Evolutionary conservation across 2,329 filamentous ascomycete species (phyloP).

Genomic region (Didymella glomerata): DNA sequence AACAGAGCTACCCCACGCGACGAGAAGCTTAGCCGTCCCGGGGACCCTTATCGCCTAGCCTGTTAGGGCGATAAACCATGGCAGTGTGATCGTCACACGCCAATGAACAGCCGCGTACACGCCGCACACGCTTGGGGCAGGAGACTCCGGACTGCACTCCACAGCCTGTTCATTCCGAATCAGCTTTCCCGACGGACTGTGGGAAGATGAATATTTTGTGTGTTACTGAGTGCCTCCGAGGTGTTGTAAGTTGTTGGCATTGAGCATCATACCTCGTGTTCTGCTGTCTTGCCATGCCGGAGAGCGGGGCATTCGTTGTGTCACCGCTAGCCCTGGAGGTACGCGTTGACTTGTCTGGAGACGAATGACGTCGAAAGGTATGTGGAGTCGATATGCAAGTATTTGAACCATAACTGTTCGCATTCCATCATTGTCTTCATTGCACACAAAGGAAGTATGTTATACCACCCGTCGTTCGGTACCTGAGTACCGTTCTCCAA

Average conservation of each 20-base stretch:
- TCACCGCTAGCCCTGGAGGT: too few relatives aligned
- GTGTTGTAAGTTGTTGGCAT: not conserved
- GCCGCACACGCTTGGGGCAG: slow-evolving; percentile 16
- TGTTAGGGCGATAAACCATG: not conserved
- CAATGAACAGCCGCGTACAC: slow-evolving; percentile 4
- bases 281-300: not conserved
- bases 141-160: not conserved
- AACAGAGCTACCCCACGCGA: slow-evolving; percentile 22
- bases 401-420: too few relatives aligned
- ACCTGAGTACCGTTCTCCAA: too few relatives aligned
- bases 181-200: slow-evolving; percentile 12
- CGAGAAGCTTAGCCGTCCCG: slow-evolving; percentile 17
- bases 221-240: not conserved
- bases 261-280: not conserved
- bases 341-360: too few relatives aligned
- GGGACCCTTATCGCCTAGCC: slow-evolving; percentile 19
- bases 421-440: too few relatives aligned
- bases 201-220: not conserved
- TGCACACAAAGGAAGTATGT: too few relatives aligned
- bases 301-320: not conserved
- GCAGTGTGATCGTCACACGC: slow-evolving; percentile 10
- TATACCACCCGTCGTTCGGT: too few relatives aligned
- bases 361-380: too few relatives aligned
- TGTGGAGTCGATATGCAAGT: too few relatives aligned
- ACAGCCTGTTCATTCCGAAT: slow-evolving; percentile 2